Conservation (phyloP, 176 grass and related monocot species). For the Hsuehochloa calcarea region DNA sequence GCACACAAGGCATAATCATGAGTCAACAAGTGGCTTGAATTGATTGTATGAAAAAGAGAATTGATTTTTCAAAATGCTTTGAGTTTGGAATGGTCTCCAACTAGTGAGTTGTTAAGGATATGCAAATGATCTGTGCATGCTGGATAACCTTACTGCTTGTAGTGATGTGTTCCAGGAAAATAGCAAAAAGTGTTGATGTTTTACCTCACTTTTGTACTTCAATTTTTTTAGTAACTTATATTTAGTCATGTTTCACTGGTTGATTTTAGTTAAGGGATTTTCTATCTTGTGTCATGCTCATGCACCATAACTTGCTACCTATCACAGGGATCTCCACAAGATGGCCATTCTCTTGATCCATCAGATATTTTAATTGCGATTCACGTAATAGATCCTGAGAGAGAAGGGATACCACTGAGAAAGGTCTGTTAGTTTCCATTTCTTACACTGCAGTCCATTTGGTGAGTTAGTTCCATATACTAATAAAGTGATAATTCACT, state of each 20-base stretch:
- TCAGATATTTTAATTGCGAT: slow-evolving; percentile 94
- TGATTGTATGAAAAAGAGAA: background rate
- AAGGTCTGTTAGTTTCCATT: slow-evolving; percentile 49
- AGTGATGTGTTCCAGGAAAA: background rate
- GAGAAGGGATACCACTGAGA: slow-evolving; percentile 82
- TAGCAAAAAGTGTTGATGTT: background rate
- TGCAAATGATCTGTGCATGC: background rate
- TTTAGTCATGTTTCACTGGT: background rate
- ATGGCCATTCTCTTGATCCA: slow-evolving; percentile 67
- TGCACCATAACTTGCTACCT: slow-evolving; percentile 17
- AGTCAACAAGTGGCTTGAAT: background rate
- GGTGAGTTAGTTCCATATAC: slow-evolving; percentile 11
- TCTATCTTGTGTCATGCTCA: background rate
- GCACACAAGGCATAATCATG: no score
- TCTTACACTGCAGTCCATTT: slow-evolving; percentile 1
- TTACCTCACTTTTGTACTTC: background rate
- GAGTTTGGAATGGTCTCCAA: background rate
- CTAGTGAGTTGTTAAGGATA: background rate
- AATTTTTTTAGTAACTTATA: slow-evolving; percentile 12
- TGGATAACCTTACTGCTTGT: background rate
- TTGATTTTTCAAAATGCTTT: background rate
- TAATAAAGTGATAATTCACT: slow-evolving; percentile 25
- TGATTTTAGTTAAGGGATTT: slow-evolving; percentile 14
- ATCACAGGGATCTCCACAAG: slow-evolving; percentile 58
- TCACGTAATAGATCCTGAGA: slow-evolving; percentile 91